Evolutionary conservation across 176 grass and related monocot species (phyloP), one percentile per base, ranked within the genome.

Genomic region (Paspalum notatum): DNA sequence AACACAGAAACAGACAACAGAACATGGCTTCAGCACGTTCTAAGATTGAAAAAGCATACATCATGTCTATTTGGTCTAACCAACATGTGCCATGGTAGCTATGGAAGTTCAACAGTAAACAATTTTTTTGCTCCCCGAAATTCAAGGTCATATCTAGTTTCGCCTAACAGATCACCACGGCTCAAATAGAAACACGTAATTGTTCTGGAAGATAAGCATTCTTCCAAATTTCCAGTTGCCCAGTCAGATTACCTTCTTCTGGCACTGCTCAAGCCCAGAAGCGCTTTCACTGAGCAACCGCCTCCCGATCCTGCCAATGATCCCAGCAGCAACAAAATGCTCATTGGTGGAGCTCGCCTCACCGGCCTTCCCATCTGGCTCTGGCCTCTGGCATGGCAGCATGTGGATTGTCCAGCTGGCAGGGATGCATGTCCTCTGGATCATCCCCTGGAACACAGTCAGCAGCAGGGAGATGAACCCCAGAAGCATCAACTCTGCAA

Each of bases 381-480:
- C 69, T 3, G 37, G 42, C 22, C 40, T 65, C 41, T 75, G 49
- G 80, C 95, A 98, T 10, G 92, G 95, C 62, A 98, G 84, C 95
- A 98, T 92, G 88, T 91, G 70, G 25, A 72, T 20, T 5, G 91
- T 83, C 95, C 95, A 98, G 12, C 66, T 12, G 9, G 17, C 9
- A 24, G 86, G 83, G 45, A 98, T 94, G 83, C 95, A 98, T 18
- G 91, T 89, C 75, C 53, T 79, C 81, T 84, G 92, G 53, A 98
- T 94, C 59, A 42, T 24, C 17, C 86, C 86, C 79, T 98, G 92
- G 77, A 89, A 89, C 67, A 98, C 95, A 78, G 92, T 98, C 17
- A 98, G 83, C 74, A 98, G 81, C 44, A 98, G 82, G 42, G 95
- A 98, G 77, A 98, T 94, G 84, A 98, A 98, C 18, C 95, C 95